Evolutionary conservation across 306 rosid genomes (phyloP).

Genomic region (Gastrolobium bilobum): DNA sequence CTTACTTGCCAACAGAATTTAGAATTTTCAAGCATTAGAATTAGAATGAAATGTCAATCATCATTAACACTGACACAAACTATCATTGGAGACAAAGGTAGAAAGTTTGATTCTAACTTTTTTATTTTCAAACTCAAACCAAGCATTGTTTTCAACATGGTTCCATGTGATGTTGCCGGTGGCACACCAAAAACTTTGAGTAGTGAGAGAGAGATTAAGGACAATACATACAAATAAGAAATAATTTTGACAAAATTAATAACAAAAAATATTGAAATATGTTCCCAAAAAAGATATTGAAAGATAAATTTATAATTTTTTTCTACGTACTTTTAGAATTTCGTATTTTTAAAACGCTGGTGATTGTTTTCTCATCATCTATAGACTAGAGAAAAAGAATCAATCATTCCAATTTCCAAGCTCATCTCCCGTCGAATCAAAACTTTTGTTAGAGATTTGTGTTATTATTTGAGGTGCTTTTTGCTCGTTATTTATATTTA

Average conservation of each 20-base stretch:
- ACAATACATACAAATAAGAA: neutral
- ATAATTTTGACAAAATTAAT: neutral
- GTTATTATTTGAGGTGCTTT: too few relatives aligned
- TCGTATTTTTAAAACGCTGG: neutral
- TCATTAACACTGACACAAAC: neutral
- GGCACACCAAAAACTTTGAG: neutral
- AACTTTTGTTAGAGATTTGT: too few relatives aligned
- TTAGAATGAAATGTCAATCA: slow-evolving; percentile 34
- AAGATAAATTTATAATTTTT: neutral
- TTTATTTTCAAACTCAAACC: slow-evolving; percentile 12
- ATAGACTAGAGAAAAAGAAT: neutral
- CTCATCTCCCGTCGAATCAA: too few relatives aligned
- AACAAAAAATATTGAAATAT: neutral
- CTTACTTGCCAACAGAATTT: neutral
- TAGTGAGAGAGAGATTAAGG: neutral
- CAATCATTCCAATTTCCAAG: too few relatives aligned
- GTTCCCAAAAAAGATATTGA: neutral
- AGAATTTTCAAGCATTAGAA: slow-evolving; percentile 2
- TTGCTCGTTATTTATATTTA: too few relatives aligned
- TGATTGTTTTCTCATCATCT: neutral
- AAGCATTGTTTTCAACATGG: neutral
- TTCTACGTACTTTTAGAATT: neutral
- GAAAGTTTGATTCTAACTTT: slow-evolving; percentile 26
- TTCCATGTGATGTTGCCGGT: neutral
- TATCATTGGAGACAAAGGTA: neutral